Conservation (phyloP, 352 stramenopile species). For the Pythium phragmiticola region DNA sequence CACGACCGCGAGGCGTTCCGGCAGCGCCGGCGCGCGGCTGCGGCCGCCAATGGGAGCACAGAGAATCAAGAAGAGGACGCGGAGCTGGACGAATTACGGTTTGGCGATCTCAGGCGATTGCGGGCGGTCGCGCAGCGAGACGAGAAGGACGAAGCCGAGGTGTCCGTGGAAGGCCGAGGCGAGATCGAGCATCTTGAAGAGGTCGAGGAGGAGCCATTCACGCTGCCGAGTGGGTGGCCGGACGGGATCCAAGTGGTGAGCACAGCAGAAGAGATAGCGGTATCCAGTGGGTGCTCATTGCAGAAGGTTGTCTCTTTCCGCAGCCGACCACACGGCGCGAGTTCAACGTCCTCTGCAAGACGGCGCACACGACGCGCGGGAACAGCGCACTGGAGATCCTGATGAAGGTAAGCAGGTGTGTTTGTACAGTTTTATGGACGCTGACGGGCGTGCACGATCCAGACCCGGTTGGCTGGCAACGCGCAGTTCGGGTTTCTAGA, state of each 20-base stretch:
- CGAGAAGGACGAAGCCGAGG: background rate
- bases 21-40: conserved; percentile 29
- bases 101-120: conserved; percentile 6
- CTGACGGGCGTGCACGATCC: background rate
- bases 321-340: conserved; percentile 13
- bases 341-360: conserved; percentile 8
- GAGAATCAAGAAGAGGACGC: background rate
- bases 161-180: background rate
- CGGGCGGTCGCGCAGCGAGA: background rate
- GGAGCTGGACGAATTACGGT: conserved; percentile 17
- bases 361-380: conserved; percentile 12
- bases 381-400: conserved; percentile 19
- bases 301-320: background rate
- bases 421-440: background rate
- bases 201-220: background rate
- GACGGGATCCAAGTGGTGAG: background rate
- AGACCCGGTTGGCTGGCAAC: conserved; percentile 8
- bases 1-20: conserved; percentile 47
- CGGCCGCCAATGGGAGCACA: background rate
- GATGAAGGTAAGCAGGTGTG: conserved; percentile 7
- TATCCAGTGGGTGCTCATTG: background rate
- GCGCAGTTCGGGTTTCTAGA: conserved; percentile 15
- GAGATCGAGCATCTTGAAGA: background rate
- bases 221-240: background rate
- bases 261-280: background rate